Percentiles rank a stretch among this genome's conserved stretches.
phyloP scores from a whole-genome alignment of 2,329 filamentous ascomycete genomes.

The Botryotinia calthae region DNA sequence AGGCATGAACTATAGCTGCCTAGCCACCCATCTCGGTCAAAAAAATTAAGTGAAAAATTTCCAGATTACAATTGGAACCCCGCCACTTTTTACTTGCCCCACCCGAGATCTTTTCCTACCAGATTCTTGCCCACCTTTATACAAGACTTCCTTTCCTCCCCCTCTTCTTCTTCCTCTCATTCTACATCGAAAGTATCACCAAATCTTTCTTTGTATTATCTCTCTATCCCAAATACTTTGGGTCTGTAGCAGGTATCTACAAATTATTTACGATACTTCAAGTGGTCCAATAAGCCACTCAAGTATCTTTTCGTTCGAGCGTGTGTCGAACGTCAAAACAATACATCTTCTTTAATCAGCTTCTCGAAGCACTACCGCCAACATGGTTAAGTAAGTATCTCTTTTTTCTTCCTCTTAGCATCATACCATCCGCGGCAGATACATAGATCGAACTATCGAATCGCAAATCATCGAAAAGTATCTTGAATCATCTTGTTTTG shows the following conservation, averaged over 20 bases:
- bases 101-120: constrained; percentile 18
- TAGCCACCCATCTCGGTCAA: background rate
- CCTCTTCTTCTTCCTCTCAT: constrained; percentile 23
- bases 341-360: constrained; percentile 35
- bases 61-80: constrained; percentile 2
- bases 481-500: background rate
- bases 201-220: constrained; percentile 33
- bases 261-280: constrained; percentile 22
- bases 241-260: constrained; percentile 31
- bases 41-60: constrained; percentile 6
- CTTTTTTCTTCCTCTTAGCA: background rate
- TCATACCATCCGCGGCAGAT: background rate
- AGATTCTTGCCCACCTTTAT: constrained; percentile 20
- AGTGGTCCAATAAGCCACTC: constrained; percentile 7
- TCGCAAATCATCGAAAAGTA: background rate
- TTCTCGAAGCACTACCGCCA: constrained; percentile 69
- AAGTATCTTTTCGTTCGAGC: constrained; percentile 20
- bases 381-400: constrained; percentile 97
- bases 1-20: constrained; percentile 5
- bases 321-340: constrained; percentile 22
- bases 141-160: constrained; percentile 17
- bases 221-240: constrained; percentile 33
- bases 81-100: constrained; percentile 10
- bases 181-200: constrained; percentile 31
- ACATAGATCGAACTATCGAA: background rate